phyloP scores from a whole-genome alignment of 1,284 basidiomycete genomes.

The Apiotrichum mycotoxinovorans region DNA sequence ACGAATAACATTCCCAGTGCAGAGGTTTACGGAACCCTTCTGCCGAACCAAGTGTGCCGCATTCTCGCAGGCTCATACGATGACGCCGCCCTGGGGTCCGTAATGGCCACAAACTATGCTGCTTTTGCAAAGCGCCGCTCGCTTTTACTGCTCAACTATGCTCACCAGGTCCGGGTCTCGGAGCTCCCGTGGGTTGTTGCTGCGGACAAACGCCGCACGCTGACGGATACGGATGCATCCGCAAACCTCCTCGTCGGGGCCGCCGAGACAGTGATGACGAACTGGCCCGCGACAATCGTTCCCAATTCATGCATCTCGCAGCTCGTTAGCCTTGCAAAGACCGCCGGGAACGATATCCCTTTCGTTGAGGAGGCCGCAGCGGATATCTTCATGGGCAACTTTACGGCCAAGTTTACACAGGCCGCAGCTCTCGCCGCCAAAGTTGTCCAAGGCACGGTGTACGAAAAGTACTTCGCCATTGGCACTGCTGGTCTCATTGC shows the following conservation, averaged over 20 bases:
- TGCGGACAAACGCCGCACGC: not conserved
- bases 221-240: not conserved
- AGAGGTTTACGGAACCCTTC: not conserved
- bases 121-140: constrained; percentile 9
- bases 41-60: not conserved
- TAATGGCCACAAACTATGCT: constrained; percentile 10
- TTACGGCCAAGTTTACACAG: constrained; percentile 4
- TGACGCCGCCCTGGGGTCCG: not conserved
- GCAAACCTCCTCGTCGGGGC: not conserved
- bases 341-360: not conserved
- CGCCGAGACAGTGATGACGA: not conserved
- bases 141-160: constrained; percentile 7
- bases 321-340: not conserved
- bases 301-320: constrained; percentile 10
- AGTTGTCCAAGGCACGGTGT: not conserved
- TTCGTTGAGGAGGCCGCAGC: constrained; percentile 10
- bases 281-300: constrained; percentile 12
- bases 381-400: constrained; percentile 13
- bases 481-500: not conserved
- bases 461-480: constrained; percentile 5
- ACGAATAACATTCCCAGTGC: not conserved
- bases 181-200: constrained; percentile 12
- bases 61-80: not conserved
- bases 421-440: constrained; percentile 3
- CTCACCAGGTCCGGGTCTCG: constrained; percentile 10